Base-by-base conservation (phyloP, 208 protist genomes). In the Crithidia fasciculata region DNA sequence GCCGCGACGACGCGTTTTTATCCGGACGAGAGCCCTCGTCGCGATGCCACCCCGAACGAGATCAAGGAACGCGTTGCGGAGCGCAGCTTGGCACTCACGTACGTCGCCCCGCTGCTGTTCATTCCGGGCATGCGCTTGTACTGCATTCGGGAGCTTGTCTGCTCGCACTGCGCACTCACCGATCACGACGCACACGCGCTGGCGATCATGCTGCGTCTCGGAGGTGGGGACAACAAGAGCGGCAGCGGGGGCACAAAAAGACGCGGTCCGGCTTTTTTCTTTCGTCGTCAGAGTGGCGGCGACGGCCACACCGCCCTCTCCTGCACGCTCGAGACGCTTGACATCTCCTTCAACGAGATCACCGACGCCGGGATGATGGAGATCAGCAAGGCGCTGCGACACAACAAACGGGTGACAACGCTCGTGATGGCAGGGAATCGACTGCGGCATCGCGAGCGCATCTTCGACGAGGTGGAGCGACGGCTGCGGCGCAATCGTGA, bases 111-210 rank as follows among this genome's bases (percentile, higher is more conserved):
- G 18, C 78, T 90, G 45, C 78, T 91, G 16, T 93, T 84, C 64
- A 60, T 80, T 12, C 79, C 77, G 6, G 85, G 78, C 12, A 50
- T 57, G 12, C 70, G 45, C 4, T 65, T 58, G 39, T 91, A 85
- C 61, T 62, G 69, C n/a, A 64, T 91, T 18, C 69, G 53, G 16
- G 47, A 65, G 6, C 77, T 91, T 40, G 41, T 73, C 10, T 86
- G 82, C 62, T 57, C 54, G 16, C 61, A 89, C 76, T 88, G 86
- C 69, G 62, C 40, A 19, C 72, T 94, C 37, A 78, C 60, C 28
- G 85, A 91, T 74, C 40, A 58, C 16, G 89, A 94, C 62, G 89
- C 86, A 16, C 71, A 79, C 57, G 89, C 79, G 3, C 37, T 94
- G 37, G 86, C 86, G 8, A 45, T 74, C 43, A 85, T 91, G 49